Base-by-base conservation (phyloP, 371 early-diverging fungal genomes). In the Mortierella sp. region DNA sequence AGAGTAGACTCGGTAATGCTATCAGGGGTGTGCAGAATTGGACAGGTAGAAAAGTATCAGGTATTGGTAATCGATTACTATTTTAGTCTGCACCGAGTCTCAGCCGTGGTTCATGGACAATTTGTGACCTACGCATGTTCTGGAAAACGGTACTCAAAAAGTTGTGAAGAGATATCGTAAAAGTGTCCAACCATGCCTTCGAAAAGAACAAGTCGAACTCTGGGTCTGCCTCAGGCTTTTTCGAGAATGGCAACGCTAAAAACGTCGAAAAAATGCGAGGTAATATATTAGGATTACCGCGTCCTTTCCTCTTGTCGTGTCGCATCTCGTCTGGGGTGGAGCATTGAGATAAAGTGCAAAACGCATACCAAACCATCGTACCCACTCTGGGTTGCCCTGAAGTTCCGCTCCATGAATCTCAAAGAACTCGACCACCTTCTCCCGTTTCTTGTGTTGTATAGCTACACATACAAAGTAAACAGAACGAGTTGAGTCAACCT, bases 121-220 rank as follows among this genome's bases (percentile, higher is more conserved):
- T 8, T 16, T 3, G 35, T 35, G 18, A 86, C 91, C 86, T 91
- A 91, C 94, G 93, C 93, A 94, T 93, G 74, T 93, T 90, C 76
- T 92, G 93, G 80, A 94, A 93, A 18, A 92, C 93, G 4, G 93
- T 91, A 70, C 92, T 91, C n/a, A 94, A 74, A 79, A 94, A 93
- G 86, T 94, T 94, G 76, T 92, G 89, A 27, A 94, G 80, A 1
- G 94, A 94, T 16, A 91, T 88, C 12, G 90, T 92, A 49, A 93
- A 94, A 29, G 91, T 92, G 65, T 93, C 94, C 8, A 92, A 87
- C 94, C 94, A 94, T 65, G 92, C 91, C 77, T 92, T 92, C 7
- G 94, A 89, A 78, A 94, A 94, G 76, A 90, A 94, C 0, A 90
- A 85, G 85, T 92, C 93, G 82, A 92, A 94, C 46, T 90, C 89